Evolutionary conservation across 331 rosid genomes (phyloP).

Genomic region (Quercus tomentella): DNA sequence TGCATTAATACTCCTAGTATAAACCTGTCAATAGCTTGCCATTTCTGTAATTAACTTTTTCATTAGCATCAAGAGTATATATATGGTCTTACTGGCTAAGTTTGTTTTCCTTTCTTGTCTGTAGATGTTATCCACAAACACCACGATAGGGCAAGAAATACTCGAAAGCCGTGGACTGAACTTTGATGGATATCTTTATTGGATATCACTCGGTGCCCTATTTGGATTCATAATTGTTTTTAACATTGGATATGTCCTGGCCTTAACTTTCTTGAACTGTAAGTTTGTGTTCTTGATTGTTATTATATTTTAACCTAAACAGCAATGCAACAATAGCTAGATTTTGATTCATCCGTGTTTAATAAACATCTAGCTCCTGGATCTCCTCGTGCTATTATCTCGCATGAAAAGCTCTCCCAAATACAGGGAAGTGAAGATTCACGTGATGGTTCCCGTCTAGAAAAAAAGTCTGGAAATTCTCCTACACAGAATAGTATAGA

Average conservation of each 20-base stretch:
- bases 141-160: constrained; percentile 33
- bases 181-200: constrained; percentile 41
- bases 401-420: constrained; percentile 36
- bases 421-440: background rate
- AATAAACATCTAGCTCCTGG: constrained; percentile 42
- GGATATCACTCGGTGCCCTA: constrained; percentile 53
- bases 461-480: background rate
- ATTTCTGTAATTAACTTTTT: background rate
- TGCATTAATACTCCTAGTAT: no score
- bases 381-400: constrained; percentile 36
- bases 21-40: background rate
- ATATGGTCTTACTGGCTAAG: background rate
- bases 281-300: constrained; percentile 33
- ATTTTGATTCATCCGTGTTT: background rate
- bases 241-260: constrained; percentile 40
- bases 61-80: background rate
- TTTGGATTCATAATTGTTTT: constrained; percentile 43
- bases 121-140: constrained; percentile 38
- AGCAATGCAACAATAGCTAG: constrained; percentile 19
- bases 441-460: background rate
- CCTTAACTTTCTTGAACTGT: constrained; percentile 46
- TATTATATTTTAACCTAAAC: background rate
- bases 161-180: constrained; percentile 50
- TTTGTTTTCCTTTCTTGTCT: background rate
- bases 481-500: background rate